Evolutionary conservation across 2,329 filamentous ascomycete genomes (phyloP).

Genomic region (Coniella vitis): DNA sequence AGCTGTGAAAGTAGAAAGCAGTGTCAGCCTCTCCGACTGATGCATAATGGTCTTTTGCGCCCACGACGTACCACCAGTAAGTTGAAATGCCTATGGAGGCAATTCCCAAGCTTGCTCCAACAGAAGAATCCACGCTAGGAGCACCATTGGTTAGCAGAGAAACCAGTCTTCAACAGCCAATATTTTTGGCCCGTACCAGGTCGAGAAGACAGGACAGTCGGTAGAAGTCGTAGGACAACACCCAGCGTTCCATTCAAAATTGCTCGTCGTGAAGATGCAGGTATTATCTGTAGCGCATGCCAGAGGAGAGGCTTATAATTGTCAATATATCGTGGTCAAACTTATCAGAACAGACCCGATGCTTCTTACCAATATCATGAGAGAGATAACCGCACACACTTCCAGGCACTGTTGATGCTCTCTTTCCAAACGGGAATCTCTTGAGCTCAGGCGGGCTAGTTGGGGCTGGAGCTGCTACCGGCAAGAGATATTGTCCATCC

Average conservation of each 20-base stretch:
- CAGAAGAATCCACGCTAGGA: conserved; percentile 20
- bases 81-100: not conserved
- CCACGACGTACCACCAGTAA: not conserved
- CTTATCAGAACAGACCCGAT: not conserved
- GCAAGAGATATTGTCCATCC: conserved; percentile 7
- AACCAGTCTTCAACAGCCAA: not conserved
- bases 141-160: not conserved
- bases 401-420: conserved; percentile 16
- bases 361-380: conserved; percentile 18
- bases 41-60: not conserved
- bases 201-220: conserved; percentile 21
- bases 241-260: conserved; percentile 21
- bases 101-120: not conserved
- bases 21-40: not conserved
- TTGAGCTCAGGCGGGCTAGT: conserved; percentile 7
- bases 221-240: conserved; percentile 25
- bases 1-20: not conserved
- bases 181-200: conserved; percentile 13
- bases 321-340: not conserved
- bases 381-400: conserved; percentile 6
- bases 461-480: conserved; percentile 7
- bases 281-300: conserved; percentile 22
- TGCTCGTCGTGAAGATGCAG: conserved; percentile 25
- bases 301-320: conserved; percentile 16
- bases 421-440: conserved; percentile 15